These are phyloP conservation scores for Candida hungchunana DNA, from an alignment of 805 yeast species.

Conservation along the genomic window DNA sequence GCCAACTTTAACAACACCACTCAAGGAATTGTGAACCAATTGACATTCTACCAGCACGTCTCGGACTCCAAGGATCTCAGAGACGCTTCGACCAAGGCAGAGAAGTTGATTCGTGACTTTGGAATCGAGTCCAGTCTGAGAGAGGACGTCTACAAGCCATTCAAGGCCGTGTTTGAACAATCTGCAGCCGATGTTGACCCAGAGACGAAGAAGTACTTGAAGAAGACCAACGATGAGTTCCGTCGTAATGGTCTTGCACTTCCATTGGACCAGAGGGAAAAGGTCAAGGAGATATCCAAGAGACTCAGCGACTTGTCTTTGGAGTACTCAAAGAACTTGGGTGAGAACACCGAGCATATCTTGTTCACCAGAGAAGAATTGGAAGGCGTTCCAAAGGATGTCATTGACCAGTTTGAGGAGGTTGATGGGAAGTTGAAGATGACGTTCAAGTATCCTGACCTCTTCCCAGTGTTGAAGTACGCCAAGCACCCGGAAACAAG, in stretches of 20 bases:
- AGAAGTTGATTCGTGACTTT: constrained; percentile 50
- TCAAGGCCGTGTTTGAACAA: constrained; percentile 48
- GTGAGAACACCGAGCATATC: constrained; percentile 63
- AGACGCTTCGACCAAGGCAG: constrained; percentile 65
- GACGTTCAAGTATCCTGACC: constrained; percentile 79
- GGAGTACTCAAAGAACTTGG: constrained; percentile 59
- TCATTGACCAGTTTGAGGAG: constrained; percentile 52
- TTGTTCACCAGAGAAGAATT: constrained; percentile 61
- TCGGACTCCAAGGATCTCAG: constrained; percentile 60
- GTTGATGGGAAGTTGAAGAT: constrained; percentile 48
- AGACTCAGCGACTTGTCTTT: constrained; percentile 53
- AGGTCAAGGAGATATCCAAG: constrained; percentile 55
- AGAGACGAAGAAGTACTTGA: no score
- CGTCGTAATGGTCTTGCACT: constrained; percentile 68
- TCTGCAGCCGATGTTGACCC: no score
- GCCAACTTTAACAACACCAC: constrained; percentile 48
- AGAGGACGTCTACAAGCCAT: constrained; percentile 58
- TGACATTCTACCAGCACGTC: constrained; percentile 71
- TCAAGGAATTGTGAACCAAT: constrained; percentile 41
- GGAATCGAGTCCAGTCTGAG: constrained; percentile 63
- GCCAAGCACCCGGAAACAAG: constrained; percentile 64
- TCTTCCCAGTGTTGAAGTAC: constrained; percentile 71
- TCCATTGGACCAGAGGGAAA: constrained; percentile 47
- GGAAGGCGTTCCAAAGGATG: constrained; percentile 68
- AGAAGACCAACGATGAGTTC: constrained; percentile 52